Evolutionary conservation across 495 filamentous ascomycete genomes (phyloP).

Genomic region (Xylaria curta): DNA sequence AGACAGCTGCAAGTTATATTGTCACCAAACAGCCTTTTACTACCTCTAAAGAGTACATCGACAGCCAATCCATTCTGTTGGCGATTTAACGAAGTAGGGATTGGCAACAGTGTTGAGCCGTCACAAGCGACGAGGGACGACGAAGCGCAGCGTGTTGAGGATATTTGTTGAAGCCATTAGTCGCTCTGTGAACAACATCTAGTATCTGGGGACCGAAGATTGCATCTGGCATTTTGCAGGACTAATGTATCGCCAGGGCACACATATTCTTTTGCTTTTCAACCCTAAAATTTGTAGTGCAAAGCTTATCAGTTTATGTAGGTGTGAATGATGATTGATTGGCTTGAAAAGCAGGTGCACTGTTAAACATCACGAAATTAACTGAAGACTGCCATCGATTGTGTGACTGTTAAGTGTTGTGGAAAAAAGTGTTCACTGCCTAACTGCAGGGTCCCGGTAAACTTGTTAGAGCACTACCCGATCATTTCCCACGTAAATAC

Average conservation of each 20-base stretch:
- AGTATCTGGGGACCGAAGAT: neutral
- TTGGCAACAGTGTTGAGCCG: neutral
- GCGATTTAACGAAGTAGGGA: neutral
- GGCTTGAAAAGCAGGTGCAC: neutral
- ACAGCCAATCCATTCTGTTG: neutral
- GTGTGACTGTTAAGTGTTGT: neutral
- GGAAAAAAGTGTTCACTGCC: too few relatives aligned
- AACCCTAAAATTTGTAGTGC: neutral
- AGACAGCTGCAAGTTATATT: too few relatives aligned
- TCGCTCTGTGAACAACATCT: neutral
- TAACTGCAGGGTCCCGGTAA: too few relatives aligned
- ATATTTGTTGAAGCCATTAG: neutral
- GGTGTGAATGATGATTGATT: neutral
- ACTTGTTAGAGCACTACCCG: too few relatives aligned
- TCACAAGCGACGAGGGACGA: too few relatives aligned
- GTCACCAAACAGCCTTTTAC: too few relatives aligned
- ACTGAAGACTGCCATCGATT: neutral
- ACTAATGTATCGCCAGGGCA: neutral
- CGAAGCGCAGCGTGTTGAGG: neutral
- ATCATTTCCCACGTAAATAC: too few relatives aligned
- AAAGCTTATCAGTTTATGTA: too few relatives aligned
- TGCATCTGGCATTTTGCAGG: neutral
- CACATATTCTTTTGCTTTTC: neutral
- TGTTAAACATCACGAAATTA: neutral
- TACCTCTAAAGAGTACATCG: too few relatives aligned